phyloP scores from a whole-genome alignment of 2,329 filamentous ascomycete species.

The Hortaea werneckii region DNA sequence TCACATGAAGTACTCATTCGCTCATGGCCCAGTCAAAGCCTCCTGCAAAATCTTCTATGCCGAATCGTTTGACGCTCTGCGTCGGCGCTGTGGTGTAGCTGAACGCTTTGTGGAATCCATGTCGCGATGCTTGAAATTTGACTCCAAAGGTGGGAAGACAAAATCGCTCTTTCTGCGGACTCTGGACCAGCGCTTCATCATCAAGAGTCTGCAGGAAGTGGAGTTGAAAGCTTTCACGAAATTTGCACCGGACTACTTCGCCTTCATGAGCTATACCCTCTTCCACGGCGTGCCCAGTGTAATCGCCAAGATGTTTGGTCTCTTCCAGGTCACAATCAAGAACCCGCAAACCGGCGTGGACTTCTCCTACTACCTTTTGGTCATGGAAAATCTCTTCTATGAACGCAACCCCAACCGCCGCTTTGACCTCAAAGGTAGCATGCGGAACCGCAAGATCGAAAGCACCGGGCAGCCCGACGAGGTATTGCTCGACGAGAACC shows the following conservation, averaged over 20 bases:
- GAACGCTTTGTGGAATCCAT: constrained; percentile 92
- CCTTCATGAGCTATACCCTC: constrained; percentile 89
- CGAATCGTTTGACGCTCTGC: constrained; percentile 90
- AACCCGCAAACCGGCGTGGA: constrained; percentile 85
- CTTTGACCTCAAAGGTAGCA: constrained; percentile 90
- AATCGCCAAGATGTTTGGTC: constrained; percentile 98
- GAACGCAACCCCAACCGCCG: constrained; percentile 74
- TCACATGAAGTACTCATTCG: constrained; percentile 92
- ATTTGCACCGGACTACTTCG: constrained; percentile 94
- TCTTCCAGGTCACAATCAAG: constrained; percentile 96
- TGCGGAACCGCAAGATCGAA: constrained; percentile 96
- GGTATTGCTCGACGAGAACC: constrained; percentile 93
- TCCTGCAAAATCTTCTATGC: constrained; percentile 98
- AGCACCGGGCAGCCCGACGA: constrained; percentile 93
- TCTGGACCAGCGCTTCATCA: constrained; percentile 81
- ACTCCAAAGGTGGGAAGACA: constrained; percentile 94
- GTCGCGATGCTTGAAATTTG: constrained; percentile 93
- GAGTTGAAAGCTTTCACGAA: constrained; percentile 90
- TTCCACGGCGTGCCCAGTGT: constrained; percentile 90
- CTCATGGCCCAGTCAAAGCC: constrained; percentile 86
- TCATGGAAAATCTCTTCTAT: constrained; percentile 98
- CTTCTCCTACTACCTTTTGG: constrained; percentile 83
- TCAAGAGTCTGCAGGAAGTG: constrained; percentile 82
- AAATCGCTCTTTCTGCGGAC: constrained; percentile 97
- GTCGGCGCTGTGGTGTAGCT: constrained; percentile 82